Evolutionary conservation across 2,329 filamentous ascomycete species (phyloP), one percentile per base, ranked within the genome.

Genomic region (Aureobasidium mangrovei): DNA sequence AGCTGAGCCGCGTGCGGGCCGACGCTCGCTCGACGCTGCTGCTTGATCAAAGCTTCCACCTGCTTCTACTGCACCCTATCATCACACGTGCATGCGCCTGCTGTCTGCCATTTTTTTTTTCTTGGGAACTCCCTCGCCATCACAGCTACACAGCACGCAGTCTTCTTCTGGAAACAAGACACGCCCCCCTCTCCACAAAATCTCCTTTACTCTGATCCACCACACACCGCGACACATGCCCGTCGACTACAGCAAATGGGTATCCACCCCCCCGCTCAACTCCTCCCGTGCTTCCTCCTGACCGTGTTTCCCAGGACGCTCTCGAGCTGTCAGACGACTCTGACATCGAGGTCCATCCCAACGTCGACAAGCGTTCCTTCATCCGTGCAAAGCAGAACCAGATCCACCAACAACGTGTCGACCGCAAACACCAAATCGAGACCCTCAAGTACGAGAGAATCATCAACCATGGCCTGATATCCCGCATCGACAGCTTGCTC

Each of bases 241-340:
- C n/a, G 75, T 86, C 59, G 80, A 86, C 64, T 86, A 85, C 69
- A 85, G 81, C 71, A 86, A 86, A 74, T 86, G 83, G 83, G 81
- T 83, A 69, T 41, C 9, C 28, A 24, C 41, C 41, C 26, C n/a
- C 12, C 41, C 27, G 6, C 8, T 26, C 39, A 26, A 8, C 39
- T 7, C 39, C 10, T 10, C 10, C 39, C n/a, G 24, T 7, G n/a
- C 10, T n/a, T 41, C 24, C 12, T 29, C 24, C 32, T 44, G 8
- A 44, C 40, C 8, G 62, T 56, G 42, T 18, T 32, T 33, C 52
- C 29, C 57, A 88, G 84, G 87, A 97, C 69, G 85, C 86, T 57
- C 81, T 98, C 67, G 93, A 98, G 82, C 84, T 98, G 67, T 95
- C 89, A 66, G 93, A 98, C 72, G 93, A 98, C 73, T 96, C 90